Base-by-base conservation (phyloP, 257 asterid species). In the Osmanthus fragrans region DNA sequence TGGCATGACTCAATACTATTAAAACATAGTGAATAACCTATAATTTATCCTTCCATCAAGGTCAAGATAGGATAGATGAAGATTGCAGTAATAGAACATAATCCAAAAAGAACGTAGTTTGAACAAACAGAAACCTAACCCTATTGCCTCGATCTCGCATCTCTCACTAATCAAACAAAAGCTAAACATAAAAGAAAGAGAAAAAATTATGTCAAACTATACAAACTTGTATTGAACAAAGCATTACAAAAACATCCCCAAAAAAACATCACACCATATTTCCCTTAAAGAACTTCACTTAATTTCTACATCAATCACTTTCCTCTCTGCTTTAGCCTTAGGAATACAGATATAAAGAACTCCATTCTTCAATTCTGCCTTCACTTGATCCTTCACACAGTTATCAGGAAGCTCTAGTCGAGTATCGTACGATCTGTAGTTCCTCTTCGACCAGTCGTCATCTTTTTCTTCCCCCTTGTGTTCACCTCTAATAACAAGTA, bases 291-390 rank as follows among this genome's bases (percentile, higher is more conserved):
- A 63, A 25, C 69, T 25, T 77, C 82, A 85, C 54, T 78, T 36
- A 74, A 90, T 86, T 72, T 86, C 74, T 0, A 92, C 92, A 45
- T 90, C 96, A 0, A 90, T 32, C 2, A 89, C 89, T 42, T 87
- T 91, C 80, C 69, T 89, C 81, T 89, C 92, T 3, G 73, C 75
- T 74, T 78, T 80, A 0, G 74, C 78, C 83, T 89, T 91, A 0
- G 97, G 97, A 33, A 92, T 70, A 15, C 82, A 78, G 12, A 92
- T 29, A 37, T 77, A 85, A 21, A 92, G 96, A 36, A 91, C 92
- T 2, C 96, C 94, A 77, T 92, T 80, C 84, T 87, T 92, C 84
- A 92, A 66, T 85, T 92, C 96, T 0, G 98, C 97, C 51, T 85
- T 86, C 74, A 93, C 85, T 27, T 86, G 81, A n/a, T 80, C 89